A percentile compares a stretch with the other conserved stretches of the same genome.
These are phyloP conservation scores for Aspergillus olivimuriae DNA, from an alignment of 495 filamentous ascomycete species.

Conservation along the genomic window DNA sequence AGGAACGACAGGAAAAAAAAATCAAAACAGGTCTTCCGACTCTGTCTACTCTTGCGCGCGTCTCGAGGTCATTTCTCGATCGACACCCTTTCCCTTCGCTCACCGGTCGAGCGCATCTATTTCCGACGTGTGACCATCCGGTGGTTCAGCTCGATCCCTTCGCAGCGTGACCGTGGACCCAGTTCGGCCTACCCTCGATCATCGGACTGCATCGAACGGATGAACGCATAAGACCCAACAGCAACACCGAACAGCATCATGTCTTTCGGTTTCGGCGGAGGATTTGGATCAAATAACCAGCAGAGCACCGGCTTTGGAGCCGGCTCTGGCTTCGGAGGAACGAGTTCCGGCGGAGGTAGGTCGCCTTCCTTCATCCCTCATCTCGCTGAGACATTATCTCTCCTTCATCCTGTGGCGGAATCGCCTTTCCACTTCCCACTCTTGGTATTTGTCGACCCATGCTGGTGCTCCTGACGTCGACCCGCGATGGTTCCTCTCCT, in stretches of 20 bases:
- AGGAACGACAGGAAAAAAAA: conserved; percentile 1
- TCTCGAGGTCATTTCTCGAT: conserved; percentile 8
- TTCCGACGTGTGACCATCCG: no score
- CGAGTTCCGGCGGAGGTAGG: conserved; percentile 40
- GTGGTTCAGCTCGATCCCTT: no score
- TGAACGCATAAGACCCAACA: conserved; percentile 29
- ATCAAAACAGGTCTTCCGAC: conserved; percentile 12
- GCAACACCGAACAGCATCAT: conserved; percentile 31
- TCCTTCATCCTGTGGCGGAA: conserved; percentile 6
- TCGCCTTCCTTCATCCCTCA: conserved; percentile 20
- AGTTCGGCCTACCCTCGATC: neutral
- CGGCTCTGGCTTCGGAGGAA: conserved; percentile 33
- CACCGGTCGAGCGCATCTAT: no score
- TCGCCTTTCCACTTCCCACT: conserved; percentile 14
- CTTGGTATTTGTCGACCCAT: conserved; percentile 12
- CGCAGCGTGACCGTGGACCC: no score
- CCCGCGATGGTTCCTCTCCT: conserved; percentile 27
- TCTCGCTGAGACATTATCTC: neutral
- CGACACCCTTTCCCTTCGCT: no score
- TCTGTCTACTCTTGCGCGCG: conserved; percentile 5
- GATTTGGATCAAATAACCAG: conserved; percentile 58
- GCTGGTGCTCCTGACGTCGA: conserved; percentile 33
- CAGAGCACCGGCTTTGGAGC: conserved; percentile 46
- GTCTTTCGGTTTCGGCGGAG: conserved; percentile 45
- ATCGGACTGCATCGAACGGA: conserved; percentile 18